Evolutionary conservation across 2,329 filamentous ascomycete species (phyloP), one percentile per base, ranked within the genome.

Genomic region (Trichoderma endophyticum): DNA sequence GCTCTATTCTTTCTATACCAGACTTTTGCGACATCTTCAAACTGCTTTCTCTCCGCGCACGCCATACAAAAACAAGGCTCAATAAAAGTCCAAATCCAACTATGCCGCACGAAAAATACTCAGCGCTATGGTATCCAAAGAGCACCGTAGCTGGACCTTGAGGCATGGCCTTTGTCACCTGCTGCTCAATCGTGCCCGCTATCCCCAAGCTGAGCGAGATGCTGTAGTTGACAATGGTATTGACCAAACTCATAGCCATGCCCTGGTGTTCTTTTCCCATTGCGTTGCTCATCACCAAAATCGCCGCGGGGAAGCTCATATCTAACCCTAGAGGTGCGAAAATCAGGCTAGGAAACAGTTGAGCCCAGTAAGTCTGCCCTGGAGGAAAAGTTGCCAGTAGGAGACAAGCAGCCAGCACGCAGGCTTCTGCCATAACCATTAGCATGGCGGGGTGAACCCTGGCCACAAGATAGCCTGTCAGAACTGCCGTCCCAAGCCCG

Each of bases 181-280:
- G 39, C 39, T 43, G 39, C 7, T 92, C 89, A 3, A 92, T 86
- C 0, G 89, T 92, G 0, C 89, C 90, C 0, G 90, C 90, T 60
- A 93, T 86, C 0, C 90, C 91, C 0, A 93, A 82, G 0, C 88
- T 89, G 3, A 92, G 79, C 1, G 88, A 89, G 39, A 93, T 92
- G 72, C 86, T 87, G 77, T 92, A 93, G 78, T 93, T 92, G 73
- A 92, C 87, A 12, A 91, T 83, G 0, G 90, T 92, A 71, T 86
- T 89, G 36, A 92, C 87, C 6, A 92, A 78, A 21, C 85, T 88
- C 11, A 83, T 84, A 0, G 80, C 84, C 12, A 86, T 82, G 4
- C 84, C 84, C 75, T 86, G 84, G 70, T 87, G 81, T 56, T 83
- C 79, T 70, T 80, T 82, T 14, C 81, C 77, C 0, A 86, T 82